These are phyloP conservation scores for Jatropha podagrica DNA, from an alignment of 441 rosid species.

Conservation along the genomic window DNA sequence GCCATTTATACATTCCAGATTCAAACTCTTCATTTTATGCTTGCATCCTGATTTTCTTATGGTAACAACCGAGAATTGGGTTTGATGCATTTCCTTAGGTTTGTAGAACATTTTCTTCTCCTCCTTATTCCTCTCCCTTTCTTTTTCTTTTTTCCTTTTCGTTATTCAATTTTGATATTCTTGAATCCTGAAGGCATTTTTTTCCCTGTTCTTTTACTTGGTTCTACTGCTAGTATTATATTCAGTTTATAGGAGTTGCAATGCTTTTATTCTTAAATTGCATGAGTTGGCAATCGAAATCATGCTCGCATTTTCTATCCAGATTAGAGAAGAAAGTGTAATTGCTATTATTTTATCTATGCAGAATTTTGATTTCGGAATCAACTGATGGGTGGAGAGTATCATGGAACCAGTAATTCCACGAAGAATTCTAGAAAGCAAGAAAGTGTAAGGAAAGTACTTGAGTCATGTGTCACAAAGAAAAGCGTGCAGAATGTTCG, in stretches of 20 bases:
- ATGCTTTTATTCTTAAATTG: not conserved
- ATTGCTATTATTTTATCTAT: not conserved
- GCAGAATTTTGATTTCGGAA: conserved; percentile 13
- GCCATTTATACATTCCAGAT: not conserved
- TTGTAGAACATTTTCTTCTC: not conserved
- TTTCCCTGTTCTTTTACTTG: not conserved
- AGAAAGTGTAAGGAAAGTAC: not conserved
- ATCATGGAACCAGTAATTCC: conserved; percentile 3
- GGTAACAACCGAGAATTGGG: not conserved
- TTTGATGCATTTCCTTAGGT: not conserved
- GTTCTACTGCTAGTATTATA: not conserved
- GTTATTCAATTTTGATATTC: not conserved
- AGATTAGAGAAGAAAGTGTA: not conserved
- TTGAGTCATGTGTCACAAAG: not conserved
- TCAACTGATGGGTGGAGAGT: conserved; percentile 18
- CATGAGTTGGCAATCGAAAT: not conserved
- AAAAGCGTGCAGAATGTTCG: conserved; percentile 5
- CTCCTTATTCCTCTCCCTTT: not conserved
- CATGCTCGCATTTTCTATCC: not conserved
- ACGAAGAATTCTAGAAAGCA: conserved; percentile 4
- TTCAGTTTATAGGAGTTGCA: not conserved
- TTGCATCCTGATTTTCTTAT: not conserved
- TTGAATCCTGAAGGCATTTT: conserved; percentile 4
- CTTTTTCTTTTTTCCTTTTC: not conserved
- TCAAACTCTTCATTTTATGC: not conserved